Conservation (phyloP, 164 flowering plant species). For the Umbellularia californica region DNA sequence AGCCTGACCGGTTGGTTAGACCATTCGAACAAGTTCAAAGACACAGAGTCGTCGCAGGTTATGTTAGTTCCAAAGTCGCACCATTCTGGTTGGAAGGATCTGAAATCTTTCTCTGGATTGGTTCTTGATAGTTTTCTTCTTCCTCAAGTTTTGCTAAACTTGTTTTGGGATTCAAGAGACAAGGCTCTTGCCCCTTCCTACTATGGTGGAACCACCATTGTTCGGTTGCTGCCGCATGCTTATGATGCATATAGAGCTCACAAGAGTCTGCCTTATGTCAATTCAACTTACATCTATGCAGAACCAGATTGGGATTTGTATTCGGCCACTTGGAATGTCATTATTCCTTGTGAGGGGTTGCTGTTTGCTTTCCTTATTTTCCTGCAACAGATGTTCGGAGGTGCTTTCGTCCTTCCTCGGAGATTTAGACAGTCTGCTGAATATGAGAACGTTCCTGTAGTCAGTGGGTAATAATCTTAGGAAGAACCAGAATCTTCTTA, state of each 20-base stretch:
- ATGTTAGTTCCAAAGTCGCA: background rate
- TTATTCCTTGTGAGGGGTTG: slow-evolving; percentile 40
- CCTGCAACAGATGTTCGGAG: slow-evolving; percentile 65
- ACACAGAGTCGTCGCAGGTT: background rate
- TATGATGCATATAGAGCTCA: slow-evolving; percentile 57
- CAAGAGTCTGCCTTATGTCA: slow-evolving; percentile 9
- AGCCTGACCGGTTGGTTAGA: slow-evolving; percentile 31
- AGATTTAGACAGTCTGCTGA: slow-evolving; percentile 25
- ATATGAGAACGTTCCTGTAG: slow-evolving; percentile 38
- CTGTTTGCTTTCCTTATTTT: slow-evolving; percentile 42
- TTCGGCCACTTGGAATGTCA: slow-evolving; percentile 60
- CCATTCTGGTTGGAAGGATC: slow-evolving; percentile 30
- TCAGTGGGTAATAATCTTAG: background rate
- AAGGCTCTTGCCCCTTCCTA: slow-evolving; percentile 38
- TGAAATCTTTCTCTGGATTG: slow-evolving; percentile 54
- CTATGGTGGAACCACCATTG: slow-evolving; percentile 52
- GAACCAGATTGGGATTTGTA: slow-evolving; percentile 39
- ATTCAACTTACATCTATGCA: slow-evolving; percentile 37
- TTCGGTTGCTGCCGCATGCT: slow-evolving; percentile 53
- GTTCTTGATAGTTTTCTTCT: slow-evolving; percentile 59
- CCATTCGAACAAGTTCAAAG: slow-evolving; percentile 8
- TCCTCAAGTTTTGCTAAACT: slow-evolving; percentile 63
- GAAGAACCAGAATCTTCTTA: no score
- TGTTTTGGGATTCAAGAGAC: slow-evolving; percentile 35
- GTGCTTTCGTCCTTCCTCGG: slow-evolving; percentile 42